Conservation (phyloP, 78 protist species). For the Dictyostelium intermedium region DNA sequence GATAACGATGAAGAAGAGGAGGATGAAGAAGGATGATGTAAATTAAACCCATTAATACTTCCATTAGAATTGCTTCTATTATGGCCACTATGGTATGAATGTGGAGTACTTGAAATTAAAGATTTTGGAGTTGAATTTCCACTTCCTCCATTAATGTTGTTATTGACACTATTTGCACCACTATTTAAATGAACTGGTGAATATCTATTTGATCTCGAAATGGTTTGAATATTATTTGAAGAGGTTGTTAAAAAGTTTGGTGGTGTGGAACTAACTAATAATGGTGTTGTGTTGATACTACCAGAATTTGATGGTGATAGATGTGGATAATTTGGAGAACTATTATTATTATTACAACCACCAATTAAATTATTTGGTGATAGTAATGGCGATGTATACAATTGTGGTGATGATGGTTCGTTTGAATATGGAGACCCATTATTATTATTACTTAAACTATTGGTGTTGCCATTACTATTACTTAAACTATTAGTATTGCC, state of each 20-base stretch:
- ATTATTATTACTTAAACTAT: not conserved
- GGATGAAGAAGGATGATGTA: not conserved
- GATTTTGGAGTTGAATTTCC: not conserved
- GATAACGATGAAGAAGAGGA: not conserved
- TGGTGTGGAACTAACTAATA: not conserved
- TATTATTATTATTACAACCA: not conserved
- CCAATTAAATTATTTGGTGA: not conserved
- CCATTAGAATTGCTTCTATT: not conserved
- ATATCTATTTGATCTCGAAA: not conserved
- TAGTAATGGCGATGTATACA: slow-evolving; percentile 16
- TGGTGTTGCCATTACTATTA: not conserved
- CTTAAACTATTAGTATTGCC: not conserved
- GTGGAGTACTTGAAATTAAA: not conserved
- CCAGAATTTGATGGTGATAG: not conserved
- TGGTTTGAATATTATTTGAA: not conserved
- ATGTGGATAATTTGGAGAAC: not conserved
- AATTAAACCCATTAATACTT: not conserved
- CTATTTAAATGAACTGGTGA: slow-evolving; percentile 7
- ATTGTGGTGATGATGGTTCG: slow-evolving; percentile 20
- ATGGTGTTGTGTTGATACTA: not conserved
- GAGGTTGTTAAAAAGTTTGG: not conserved
- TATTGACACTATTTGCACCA: not conserved
- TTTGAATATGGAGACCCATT: not conserved
- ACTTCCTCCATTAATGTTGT: not conserved
- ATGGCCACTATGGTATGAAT: not conserved